Percentiles rank a stretch among this genome's conserved stretches.
Evolutionary conservation across 2,329 filamentous ascomycete genomes (phyloP).

Genomic region (Aspergillus transmontanensis): DNA sequence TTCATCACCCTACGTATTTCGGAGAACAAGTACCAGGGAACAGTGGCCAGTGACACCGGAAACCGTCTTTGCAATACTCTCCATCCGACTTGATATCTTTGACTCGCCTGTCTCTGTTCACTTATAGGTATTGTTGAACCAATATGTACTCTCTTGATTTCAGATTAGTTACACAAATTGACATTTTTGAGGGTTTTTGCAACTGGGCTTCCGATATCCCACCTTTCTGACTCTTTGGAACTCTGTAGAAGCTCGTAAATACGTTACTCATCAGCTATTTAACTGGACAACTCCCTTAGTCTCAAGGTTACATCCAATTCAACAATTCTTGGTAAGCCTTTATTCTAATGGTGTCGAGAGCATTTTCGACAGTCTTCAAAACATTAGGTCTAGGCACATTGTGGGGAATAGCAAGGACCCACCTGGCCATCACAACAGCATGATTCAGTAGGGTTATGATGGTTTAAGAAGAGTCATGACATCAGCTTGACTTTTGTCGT

Average conservation of each 20-base stretch:
- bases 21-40: constrained; percentile 58
- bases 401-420: background rate
- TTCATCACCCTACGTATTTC: constrained; percentile 60
- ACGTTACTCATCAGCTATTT: too few relatives aligned
- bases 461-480: background rate
- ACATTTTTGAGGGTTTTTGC: too few relatives aligned
- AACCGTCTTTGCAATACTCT: constrained; percentile 63
- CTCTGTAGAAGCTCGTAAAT: too few relatives aligned
- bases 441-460: background rate
- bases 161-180: too few relatives aligned
- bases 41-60: constrained; percentile 58
- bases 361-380: background rate
- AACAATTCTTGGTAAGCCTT: background rate
- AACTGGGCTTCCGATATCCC: too few relatives aligned
- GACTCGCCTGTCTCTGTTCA: too few relatives aligned
- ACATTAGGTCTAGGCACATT: background rate
- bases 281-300: too few relatives aligned
- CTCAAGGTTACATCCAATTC: background rate
- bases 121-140: too few relatives aligned
- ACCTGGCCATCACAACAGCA: background rate
- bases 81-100: constrained; percentile 32
- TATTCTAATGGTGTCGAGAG: background rate
- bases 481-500: background rate
- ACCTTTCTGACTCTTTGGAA: too few relatives aligned
- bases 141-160: too few relatives aligned